These are phyloP conservation scores for Colletotrichum agaves DNA, from an alignment of 2,329 filamentous ascomycete genomes.

Conservation along the genomic window DNA sequence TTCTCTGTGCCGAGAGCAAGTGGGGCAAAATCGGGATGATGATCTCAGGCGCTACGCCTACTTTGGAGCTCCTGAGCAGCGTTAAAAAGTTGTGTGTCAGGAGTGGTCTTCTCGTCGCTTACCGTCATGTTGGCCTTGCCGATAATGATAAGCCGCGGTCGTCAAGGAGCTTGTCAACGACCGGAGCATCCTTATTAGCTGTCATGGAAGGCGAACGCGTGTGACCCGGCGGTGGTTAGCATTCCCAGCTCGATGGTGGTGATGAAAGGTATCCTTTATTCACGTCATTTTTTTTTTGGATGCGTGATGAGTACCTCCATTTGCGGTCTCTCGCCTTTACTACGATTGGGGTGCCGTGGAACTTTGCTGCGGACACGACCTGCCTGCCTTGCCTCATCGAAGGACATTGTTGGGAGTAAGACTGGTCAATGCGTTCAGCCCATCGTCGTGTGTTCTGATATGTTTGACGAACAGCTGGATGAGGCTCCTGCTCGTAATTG, in stretches of 20 bases:
- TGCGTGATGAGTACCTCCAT: too few relatives aligned
- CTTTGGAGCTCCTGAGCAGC: background rate
- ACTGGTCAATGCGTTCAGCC: constrained; percentile 48
- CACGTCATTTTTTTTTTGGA: background rate
- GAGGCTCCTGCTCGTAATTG: too few relatives aligned
- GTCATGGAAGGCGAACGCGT: constrained; percentile 50
- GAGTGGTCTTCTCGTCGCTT: background rate
- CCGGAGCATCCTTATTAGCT: constrained; percentile 48
- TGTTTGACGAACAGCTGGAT: too few relatives aligned
- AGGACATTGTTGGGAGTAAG: constrained; percentile 49
- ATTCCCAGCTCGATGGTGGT: constrained; percentile 50
- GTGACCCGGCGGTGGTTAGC: constrained; percentile 53
- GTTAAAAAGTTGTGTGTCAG: too few relatives aligned
- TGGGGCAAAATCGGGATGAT: constrained; percentile 49
- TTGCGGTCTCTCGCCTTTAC: constrained; percentile 44
- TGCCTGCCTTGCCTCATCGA: constrained; percentile 49
- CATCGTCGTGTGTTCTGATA: constrained; percentile 35
- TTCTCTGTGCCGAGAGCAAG: constrained; percentile 52
- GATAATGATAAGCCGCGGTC: too few relatives aligned
- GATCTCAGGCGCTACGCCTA: too few relatives aligned
- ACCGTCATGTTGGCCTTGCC: constrained; percentile 54
- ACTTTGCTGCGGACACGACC: constrained; percentile 48
- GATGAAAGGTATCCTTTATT: constrained; percentile 50
- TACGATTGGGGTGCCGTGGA: constrained; percentile 56
- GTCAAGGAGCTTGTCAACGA: too few relatives aligned